phyloP scores from a whole-genome alignment of 495 filamentous ascomycete genomes.

The Talaromyces nanjingensis region DNA sequence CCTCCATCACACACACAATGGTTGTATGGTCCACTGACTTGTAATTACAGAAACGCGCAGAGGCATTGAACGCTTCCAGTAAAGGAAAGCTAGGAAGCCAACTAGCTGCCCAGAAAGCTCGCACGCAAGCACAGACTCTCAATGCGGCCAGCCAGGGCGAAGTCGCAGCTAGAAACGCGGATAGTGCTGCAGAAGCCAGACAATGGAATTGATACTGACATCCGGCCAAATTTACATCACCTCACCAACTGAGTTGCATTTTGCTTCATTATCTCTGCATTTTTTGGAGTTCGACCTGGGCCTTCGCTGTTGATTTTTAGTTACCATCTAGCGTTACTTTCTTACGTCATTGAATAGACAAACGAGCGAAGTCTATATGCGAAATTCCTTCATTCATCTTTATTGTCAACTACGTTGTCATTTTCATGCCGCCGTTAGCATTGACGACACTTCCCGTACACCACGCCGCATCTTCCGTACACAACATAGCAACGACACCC shows the following conservation, averaged over 20 bases:
- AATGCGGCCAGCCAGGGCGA: constrained; percentile 49
- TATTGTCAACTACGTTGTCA: constrained; percentile 34
- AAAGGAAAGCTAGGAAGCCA: constrained; percentile 55
- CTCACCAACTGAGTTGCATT: not conserved
- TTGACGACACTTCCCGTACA: constrained; percentile 80
- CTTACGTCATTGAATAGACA: not conserved
- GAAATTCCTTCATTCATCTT: not conserved
- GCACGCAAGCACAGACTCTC: constrained; percentile 54
- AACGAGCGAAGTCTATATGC: not conserved
- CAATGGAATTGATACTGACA: constrained; percentile 39
- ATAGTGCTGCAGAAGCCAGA: constrained; percentile 42
- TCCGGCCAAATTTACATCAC: not conserved
- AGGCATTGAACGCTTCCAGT: constrained; percentile 16
- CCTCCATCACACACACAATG: not conserved
- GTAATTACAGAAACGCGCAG: constrained; percentile 33
- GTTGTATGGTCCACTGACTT: constrained; percentile 5
- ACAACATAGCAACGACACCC: constrained; percentile 79
- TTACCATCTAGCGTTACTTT: not conserved
- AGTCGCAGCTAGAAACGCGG: constrained; percentile 49
- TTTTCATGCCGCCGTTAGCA: constrained; percentile 79
- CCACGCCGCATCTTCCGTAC: constrained; percentile 64
- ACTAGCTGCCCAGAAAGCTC: constrained; percentile 57
- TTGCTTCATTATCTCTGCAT: not conserved
- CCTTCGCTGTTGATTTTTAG: not conserved
- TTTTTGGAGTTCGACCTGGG: not conserved